A percentile compares a stretch with the other conserved stretches of the same genome.
phyloP scores from a whole-genome alignment of 2,329 filamentous ascomycete genomes.

The Hypocreales sp. region DNA sequence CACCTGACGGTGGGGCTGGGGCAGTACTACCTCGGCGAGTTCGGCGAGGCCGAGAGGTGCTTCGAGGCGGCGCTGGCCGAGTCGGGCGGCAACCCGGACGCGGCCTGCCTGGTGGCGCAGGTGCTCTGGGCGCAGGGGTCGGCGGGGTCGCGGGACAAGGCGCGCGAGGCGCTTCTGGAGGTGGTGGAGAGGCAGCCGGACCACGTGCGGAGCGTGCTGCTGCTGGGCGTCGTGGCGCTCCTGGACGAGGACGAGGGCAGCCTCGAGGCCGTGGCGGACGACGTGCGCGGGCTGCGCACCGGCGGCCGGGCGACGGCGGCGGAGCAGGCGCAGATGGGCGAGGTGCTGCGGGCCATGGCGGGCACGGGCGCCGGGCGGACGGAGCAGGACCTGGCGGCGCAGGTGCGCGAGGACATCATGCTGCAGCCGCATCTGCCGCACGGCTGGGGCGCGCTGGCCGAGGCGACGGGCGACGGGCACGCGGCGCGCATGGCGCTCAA shows the following conservation, averaged over 20 bases:
- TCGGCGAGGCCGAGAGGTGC: slow-evolving; percentile 57
- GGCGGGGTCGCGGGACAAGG: slow-evolving; percentile 56
- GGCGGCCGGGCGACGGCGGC: slow-evolving; percentile 44
- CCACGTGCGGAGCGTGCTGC: slow-evolving; percentile 64
- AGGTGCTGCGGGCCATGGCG: slow-evolving; percentile 62
- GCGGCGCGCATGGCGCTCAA: slow-evolving; percentile 64
- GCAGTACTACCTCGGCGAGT: slow-evolving; percentile 52
- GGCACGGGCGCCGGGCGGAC: slow-evolving; percentile 33
- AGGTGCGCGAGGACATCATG: slow-evolving; percentile 66
- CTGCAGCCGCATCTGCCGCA: slow-evolving; percentile 63
- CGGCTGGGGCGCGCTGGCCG: slow-evolving; percentile 65
- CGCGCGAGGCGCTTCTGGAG: slow-evolving; percentile 65
- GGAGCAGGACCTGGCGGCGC: slow-evolving; percentile 37
- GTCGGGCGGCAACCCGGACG: slow-evolving; percentile 61
- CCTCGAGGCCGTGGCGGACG: slow-evolving; percentile 63
- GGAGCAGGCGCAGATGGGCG: slow-evolving; percentile 56
- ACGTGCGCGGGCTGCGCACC: slow-evolving; percentile 58
- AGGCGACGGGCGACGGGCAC: slow-evolving; percentile 35
- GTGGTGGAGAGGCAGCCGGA: slow-evolving; percentile 59
- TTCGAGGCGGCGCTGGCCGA: slow-evolving; percentile 71
- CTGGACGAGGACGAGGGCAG: slow-evolving; percentile 68
- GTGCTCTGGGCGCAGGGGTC: slow-evolving; percentile 85
- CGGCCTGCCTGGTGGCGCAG: slow-evolving; percentile 76
- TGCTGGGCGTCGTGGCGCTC: slow-evolving; percentile 73
- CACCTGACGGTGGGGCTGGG: slow-evolving; percentile 77